Evolutionary conservation across 2,329 filamentous ascomycete species (phyloP).

Genomic region (Apiospora rasikravindrae): DNA sequence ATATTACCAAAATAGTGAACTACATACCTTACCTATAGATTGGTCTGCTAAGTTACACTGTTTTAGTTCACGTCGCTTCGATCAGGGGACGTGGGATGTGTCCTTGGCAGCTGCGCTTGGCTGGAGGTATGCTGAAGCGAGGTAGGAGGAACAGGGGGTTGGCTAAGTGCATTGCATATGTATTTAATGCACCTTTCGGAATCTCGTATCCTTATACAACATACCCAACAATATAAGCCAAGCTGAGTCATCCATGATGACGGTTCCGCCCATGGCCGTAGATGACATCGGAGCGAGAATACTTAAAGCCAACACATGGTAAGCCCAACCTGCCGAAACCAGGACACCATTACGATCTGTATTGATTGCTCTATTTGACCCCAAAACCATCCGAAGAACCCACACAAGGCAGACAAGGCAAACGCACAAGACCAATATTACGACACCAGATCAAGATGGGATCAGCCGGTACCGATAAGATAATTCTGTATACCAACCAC

Average conservation of each 20-base stretch:
- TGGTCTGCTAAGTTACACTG: background rate
- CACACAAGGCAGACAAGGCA: background rate
- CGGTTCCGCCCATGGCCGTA: background rate
- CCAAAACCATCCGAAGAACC: background rate
- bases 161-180: constrained; percentile 3
- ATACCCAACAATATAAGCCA: background rate
- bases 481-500: constrained; percentile 24
- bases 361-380: background rate
- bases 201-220: background rate
- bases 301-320: constrained; percentile 3
- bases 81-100: constrained; percentile 2
- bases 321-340: background rate
- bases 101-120: background rate
- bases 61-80: background rate
- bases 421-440: background rate
- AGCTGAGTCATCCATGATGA: constrained; percentile 7
- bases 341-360: background rate
- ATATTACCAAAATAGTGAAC: background rate
- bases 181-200: background rate
- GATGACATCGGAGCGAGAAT: background rate
- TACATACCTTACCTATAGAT: background rate
- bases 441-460: constrained; percentile 14
- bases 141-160: background rate
- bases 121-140: background rate
- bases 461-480: constrained; percentile 17